Evolutionary conservation across 1,284 basidiomycete genomes (phyloP).

Genomic region (Cutaneotrichosporon dermatis): DNA sequence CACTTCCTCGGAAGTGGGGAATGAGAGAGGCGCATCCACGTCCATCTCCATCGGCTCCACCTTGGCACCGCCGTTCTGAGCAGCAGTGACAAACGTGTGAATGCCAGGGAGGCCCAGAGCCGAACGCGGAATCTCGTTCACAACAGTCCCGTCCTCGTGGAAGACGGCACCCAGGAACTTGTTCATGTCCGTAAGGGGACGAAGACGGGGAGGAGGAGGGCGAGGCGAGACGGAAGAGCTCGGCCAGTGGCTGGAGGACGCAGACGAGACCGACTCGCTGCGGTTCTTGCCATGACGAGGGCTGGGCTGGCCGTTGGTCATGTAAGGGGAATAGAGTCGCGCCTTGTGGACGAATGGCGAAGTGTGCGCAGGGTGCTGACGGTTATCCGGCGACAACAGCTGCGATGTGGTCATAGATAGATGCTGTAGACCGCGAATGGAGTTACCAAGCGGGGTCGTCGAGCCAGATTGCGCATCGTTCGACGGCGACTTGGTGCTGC

Average conservation of each 20-base stretch:
- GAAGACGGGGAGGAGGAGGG: constrained; percentile 18
- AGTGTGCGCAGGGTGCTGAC: constrained; percentile 43
- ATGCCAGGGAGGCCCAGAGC: constrained; percentile 43
- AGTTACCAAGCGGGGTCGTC: constrained; percentile 9
- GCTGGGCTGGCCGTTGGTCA: constrained; percentile 25
- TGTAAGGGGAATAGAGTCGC: constrained; percentile 48
- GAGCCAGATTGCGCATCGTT: constrained; percentile 12
- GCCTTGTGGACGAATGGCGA: constrained; percentile 47
- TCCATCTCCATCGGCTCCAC: constrained; percentile 35
- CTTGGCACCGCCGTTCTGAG: constrained; percentile 32
- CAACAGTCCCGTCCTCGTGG: constrained; percentile 36
- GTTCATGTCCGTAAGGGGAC: constrained; percentile 40
- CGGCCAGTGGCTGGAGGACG: background rate
- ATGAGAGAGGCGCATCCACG: constrained; percentile 31
- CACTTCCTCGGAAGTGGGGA: constrained; percentile 43
- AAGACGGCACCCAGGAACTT: constrained; percentile 40
- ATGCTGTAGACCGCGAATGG: constrained; percentile 3
- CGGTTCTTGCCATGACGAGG: constrained; percentile 24
- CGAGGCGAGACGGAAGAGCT: constrained; percentile 9
- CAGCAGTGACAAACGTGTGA: constrained; percentile 36
- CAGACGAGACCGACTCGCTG: constrained; percentile 17
- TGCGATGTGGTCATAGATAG: constrained; percentile 13
- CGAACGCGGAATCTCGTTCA: constrained; percentile 34
- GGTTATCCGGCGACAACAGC: constrained; percentile 33
- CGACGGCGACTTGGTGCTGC: background rate